Evolutionary conservation across 306 rosid genomes (phyloP).

Genomic region (Dryas octopetala): DNA sequence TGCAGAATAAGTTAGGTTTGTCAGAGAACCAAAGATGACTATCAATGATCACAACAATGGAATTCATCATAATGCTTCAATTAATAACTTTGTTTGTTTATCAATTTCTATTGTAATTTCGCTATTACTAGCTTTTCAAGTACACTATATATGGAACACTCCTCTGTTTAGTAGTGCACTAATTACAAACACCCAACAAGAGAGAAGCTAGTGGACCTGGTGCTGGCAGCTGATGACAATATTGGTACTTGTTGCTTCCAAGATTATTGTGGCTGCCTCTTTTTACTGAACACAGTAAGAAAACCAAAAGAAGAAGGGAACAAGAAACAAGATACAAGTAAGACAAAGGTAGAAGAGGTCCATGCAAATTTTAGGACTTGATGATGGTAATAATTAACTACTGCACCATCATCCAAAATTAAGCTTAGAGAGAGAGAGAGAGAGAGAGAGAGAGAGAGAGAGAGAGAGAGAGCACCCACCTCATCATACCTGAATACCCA

Average conservation of each 20-base stretch:
- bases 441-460: not conserved
- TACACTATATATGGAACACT: not conserved
- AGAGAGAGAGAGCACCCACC: not conserved
- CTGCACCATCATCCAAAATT: slow-evolving; percentile 6
- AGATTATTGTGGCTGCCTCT: slow-evolving; percentile 2
- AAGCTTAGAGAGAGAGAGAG: not conserved
- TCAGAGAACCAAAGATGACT: not conserved
- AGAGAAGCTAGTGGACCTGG: not conserved
- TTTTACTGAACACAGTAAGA: slow-evolving; percentile 22
- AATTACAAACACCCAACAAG: not conserved
- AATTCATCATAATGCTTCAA: not conserved
- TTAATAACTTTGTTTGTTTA: not conserved
- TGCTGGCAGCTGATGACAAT: not conserved
- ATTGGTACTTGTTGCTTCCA: not conserved
- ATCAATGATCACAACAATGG: no score
- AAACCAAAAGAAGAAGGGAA: slow-evolving; percentile 24
- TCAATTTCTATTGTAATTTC: not conserved
- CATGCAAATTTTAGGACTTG: slow-evolving; percentile 35
- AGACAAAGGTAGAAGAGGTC: slow-evolving; percentile 34
- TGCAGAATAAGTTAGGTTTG: not conserved
- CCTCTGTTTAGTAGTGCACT: not conserved
- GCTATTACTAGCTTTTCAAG: not conserved
- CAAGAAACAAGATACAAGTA: slow-evolving; percentile 29
- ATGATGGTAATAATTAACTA: slow-evolving; percentile 52
- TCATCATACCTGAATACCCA: slow-evolving; percentile 14